These are phyloP conservation scores for Fraxinus floribunda DNA, from an alignment of 305 asterid species.

Conservation along the genomic window DNA sequence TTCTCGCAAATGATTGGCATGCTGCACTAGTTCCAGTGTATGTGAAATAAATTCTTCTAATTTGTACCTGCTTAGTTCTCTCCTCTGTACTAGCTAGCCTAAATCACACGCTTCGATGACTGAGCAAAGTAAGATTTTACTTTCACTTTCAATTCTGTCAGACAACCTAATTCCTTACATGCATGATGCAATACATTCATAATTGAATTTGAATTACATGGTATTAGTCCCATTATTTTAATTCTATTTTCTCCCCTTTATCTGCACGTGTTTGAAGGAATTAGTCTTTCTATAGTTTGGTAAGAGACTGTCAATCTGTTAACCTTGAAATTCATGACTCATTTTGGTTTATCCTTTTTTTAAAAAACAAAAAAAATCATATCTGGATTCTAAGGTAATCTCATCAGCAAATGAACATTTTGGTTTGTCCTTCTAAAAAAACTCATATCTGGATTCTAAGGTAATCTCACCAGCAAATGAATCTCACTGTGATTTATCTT, in stretches of 20 bases:
- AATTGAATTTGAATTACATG: not conserved
- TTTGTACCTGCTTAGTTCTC: constrained; percentile 8
- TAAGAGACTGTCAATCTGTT: not conserved
- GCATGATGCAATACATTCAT: not conserved
- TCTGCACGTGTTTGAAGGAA: not conserved
- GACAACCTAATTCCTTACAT: constrained; percentile 1
- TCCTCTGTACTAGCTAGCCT: constrained; percentile 2
- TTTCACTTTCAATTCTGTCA: not conserved
- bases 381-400: not conserved
- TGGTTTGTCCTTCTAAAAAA: constrained; percentile 1
- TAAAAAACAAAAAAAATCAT: not conserved
- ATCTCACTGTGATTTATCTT: not conserved
- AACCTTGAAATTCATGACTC: not conserved
- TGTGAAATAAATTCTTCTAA: constrained; percentile 30
- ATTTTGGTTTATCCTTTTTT: constrained; percentile 5
- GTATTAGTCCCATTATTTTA: not conserved
- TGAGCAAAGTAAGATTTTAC: not conserved
- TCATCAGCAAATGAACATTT: not conserved
- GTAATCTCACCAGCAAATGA: not conserved
- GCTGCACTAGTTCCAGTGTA: constrained; percentile 98
- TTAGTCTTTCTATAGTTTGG: not conserved
- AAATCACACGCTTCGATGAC: not conserved
- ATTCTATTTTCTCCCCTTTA: not conserved
- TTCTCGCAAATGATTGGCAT: constrained; percentile 98
- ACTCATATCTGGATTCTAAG: not conserved